Evolutionary conservation across 2,329 filamentous ascomycete genomes (phyloP).

Genomic region (Fusarium sp.): DNA sequence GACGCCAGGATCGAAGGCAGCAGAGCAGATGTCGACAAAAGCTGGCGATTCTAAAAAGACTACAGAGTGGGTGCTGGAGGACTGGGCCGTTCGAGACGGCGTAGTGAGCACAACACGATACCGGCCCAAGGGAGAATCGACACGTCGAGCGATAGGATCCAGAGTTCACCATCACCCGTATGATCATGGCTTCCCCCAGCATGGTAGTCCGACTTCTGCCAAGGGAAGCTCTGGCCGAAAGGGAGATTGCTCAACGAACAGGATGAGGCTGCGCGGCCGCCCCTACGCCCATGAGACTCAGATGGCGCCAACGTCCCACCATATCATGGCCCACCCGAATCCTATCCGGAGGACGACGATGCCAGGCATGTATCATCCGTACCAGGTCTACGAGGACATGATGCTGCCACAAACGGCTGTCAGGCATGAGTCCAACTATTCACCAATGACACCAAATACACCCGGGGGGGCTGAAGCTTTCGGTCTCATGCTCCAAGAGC

Average conservation of each 20-base stretch:
- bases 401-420: slow-evolving; percentile 30
- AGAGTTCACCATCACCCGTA: slow-evolving; percentile 29
- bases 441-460: slow-evolving; percentile 36
- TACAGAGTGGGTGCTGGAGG: slow-evolving; percentile 79
- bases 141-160: slow-evolving; percentile 35
- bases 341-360: slow-evolving; percentile 34
- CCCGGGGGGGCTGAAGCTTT: slow-evolving; percentile 23
- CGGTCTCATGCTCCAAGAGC: slow-evolving; percentile 35
- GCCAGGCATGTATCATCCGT: slow-evolving; percentile 34
- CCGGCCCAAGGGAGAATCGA: slow-evolving; percentile 60
- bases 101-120: slow-evolving; percentile 89
- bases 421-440: slow-evolving; percentile 34
- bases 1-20: slow-evolving; percentile 40
- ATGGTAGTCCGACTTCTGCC: slow-evolving; percentile 42
- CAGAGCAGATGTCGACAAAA: slow-evolving; percentile 15
- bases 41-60: slow-evolving; percentile 66
- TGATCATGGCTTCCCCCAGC: slow-evolving; percentile 31
- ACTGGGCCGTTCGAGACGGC: slow-evolving; percentile 72
- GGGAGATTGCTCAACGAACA: slow-evolving; percentile 48
- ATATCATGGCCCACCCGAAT: slow-evolving; percentile 22
- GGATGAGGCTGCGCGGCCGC: slow-evolving; percentile 39
- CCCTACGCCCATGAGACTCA: slow-evolving; percentile 35
- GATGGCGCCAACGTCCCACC: slow-evolving; percentile 37
- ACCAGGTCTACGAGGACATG: slow-evolving; percentile 36
- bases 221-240: slow-evolving; percentile 47